Evolutionary conservation across 2,329 filamentous ascomycete genomes (phyloP), one percentile per base, ranked within the genome.

Genomic region (Thermoascus crustaceus): DNA sequence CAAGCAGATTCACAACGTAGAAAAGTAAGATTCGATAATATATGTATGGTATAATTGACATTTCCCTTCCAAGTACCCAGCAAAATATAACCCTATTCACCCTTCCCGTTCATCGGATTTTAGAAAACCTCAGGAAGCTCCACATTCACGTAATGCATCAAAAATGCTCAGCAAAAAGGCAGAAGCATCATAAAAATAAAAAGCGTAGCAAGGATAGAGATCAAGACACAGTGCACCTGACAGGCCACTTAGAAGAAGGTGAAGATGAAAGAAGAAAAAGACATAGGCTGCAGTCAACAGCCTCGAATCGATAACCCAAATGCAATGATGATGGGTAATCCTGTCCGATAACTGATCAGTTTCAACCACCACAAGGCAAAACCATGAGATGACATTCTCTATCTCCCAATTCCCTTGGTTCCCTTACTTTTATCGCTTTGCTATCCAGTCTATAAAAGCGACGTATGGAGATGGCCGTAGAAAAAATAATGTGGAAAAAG

Each of bases 401-500:
- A 48, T 46, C 39, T 35, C 35, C 41, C 45, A 40, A 22, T 38
- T 38, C 24, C 35, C 10, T 30, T 30, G 34, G 25, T 42, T 37
- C 37, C 38, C 37, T 42, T 38, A 34, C 38, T 45, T 25, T 32
- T 40, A 24, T 32, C 22, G 30, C 41, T 21, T 35, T 41, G 43
- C 14, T 22, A 40, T 40, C 29, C 34, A 37, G 45, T 49, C 46
- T 50, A 49, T 50, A 46, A 21, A 41, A 37, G 26, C 30, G 13
- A 22, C 13, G 11, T 16, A n/a, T n/a, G n/a, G 13, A n/a, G 19
- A 13, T 17, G 16, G 11, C 19, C 19, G 16, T 36, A 29, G 30
- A 20, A 37, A 36, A 30, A 36, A 32, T 13, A 16, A 18, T 7
- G 24, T 21, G 20, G 21, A 8, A 20, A 37, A 30, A 8, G 17